phyloP scores from a whole-genome alignment of 1,139 yeast genomes.

The Yamadazyma friedrichii region DNA sequence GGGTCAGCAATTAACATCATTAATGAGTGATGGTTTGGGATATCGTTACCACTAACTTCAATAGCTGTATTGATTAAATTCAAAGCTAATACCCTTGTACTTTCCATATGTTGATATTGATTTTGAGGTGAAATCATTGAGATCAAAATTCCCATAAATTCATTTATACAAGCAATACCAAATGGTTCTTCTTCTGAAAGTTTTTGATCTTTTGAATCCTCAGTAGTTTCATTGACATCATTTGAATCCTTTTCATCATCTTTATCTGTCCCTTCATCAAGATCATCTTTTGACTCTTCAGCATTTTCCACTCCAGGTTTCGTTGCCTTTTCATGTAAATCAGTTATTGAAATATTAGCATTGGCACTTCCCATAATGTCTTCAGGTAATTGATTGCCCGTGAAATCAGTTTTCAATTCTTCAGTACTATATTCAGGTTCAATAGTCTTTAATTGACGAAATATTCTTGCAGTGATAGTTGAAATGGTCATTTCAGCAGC shows the following conservation, averaged over 20 bases:
- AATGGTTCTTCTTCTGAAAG: conserved; percentile 43
- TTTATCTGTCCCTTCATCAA: neutral
- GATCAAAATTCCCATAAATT: conserved; percentile 71
- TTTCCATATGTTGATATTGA: conserved; percentile 81
- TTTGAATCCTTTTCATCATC: neutral
- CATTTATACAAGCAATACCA: conserved; percentile 68
- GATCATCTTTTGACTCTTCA: conserved; percentile 4
- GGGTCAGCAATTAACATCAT: conserved; percentile 73
- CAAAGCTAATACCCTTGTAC: conserved; percentile 81
- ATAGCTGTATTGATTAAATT: conserved; percentile 73
- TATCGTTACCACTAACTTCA: conserved; percentile 73
- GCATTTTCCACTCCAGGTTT: neutral
- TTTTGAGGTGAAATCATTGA: conserved; percentile 83
- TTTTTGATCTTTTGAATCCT: conserved; percentile 22
- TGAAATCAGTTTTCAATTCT: conserved; percentile 35
- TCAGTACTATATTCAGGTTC: conserved; percentile 46
- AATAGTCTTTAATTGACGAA: conserved; percentile 55
- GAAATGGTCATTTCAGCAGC: conserved; percentile 88
- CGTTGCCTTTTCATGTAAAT: neutral
- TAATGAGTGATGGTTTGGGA: conserved; percentile 66
- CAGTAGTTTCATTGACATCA: conserved; percentile 13
- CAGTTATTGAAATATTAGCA: conserved; percentile 11
- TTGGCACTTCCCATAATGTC: conserved; percentile 43
- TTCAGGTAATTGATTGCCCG: conserved; percentile 36
- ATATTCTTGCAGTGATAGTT: conserved; percentile 67